A percentile compares a stretch with the other conserved stretches of the same genome.
These are phyloP conservation scores for Amphibolis antarctica DNA, from an alignment of 106 monocot species.

Conservation along the genomic window DNA sequence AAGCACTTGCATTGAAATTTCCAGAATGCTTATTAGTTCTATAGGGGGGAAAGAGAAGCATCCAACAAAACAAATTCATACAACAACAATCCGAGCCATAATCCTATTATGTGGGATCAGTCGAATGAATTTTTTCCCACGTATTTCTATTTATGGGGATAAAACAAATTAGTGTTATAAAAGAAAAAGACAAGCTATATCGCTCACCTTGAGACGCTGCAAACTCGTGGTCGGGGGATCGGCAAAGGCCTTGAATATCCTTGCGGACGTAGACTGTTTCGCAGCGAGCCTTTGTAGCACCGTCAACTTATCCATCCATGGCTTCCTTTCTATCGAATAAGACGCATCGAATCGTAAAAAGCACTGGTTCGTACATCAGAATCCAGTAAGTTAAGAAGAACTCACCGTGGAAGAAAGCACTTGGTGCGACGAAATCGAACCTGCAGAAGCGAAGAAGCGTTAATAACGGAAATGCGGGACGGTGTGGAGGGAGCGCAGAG, in stretches of 20 bases:
- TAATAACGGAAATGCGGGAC: not conserved
- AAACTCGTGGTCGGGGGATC: conserved; percentile 96
- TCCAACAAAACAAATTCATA: not conserved
- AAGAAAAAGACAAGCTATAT: too few relatives aligned
- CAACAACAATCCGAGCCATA: too few relatives aligned
- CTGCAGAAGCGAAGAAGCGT: conserved; percentile 16
- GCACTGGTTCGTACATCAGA: too few relatives aligned
- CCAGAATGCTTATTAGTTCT: too few relatives aligned
- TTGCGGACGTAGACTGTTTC: conserved; percentile 19
- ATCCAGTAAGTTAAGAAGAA: not conserved
- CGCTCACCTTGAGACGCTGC: conserved; percentile 72
- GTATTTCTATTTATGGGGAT: too few relatives aligned
- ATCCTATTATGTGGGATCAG: too few relatives aligned
- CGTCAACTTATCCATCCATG: conserved; percentile 88
- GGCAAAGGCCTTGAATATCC: conserved; percentile 93
- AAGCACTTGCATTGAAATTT: too few relatives aligned
- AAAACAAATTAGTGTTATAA: too few relatives aligned
- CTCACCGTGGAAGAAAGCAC: conserved; percentile 68
- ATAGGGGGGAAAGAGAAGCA: not conserved
- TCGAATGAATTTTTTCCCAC: too few relatives aligned
- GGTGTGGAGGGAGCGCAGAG: too few relatives aligned
- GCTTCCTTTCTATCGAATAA: conserved; percentile 40
- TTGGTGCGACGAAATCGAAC: conserved; percentile 86
- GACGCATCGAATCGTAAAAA: not conserved
- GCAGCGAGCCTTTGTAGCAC: conserved; percentile 68